These are phyloP conservation scores for Fusarium nisikadoi DNA, from an alignment of 2,329 filamentous ascomycete species.

Conservation along the genomic window DNA sequence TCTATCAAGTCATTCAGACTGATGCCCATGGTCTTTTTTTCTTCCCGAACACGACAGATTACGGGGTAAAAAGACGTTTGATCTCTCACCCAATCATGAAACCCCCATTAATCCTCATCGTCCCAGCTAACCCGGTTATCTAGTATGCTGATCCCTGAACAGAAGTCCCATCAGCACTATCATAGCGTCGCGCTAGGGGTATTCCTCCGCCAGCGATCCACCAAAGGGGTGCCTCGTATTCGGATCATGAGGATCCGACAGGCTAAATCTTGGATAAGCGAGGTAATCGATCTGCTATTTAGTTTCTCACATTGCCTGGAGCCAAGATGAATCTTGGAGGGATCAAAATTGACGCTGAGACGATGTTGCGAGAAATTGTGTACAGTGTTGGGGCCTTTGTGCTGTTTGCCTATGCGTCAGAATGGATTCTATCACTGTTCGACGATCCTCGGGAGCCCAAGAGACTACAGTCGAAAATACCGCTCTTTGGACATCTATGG, in stretches of 20 bases:
- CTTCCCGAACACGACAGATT: background rate
- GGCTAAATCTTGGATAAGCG: background rate
- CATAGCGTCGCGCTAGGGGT: background rate
- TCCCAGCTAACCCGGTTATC: background rate
- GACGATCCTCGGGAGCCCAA: constrained; percentile 36
- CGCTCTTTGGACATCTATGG: constrained; percentile 33
- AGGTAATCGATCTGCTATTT: background rate
- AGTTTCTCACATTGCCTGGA: background rate
- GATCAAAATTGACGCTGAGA: no score
- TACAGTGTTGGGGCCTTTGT: constrained; percentile 17
- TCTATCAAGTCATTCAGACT: background rate
- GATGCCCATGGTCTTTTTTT: no score
- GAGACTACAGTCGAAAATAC: constrained; percentile 23
- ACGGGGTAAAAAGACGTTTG: background rate
- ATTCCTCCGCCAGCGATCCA: background rate
- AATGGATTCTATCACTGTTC: constrained; percentile 29
- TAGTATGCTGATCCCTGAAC: background rate
- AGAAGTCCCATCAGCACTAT: background rate
- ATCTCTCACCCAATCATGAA: background rate
- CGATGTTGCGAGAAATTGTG: constrained; percentile 27
- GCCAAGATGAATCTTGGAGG: accelerated
- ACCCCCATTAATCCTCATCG: background rate
- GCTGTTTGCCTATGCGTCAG: constrained; percentile 27
- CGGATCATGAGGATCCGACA: background rate
- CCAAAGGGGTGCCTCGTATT: constrained; percentile 19